Evolutionary conservation across 176 grass and related monocot species (phyloP).

Genomic region (Oryza meyeriana): DNA sequence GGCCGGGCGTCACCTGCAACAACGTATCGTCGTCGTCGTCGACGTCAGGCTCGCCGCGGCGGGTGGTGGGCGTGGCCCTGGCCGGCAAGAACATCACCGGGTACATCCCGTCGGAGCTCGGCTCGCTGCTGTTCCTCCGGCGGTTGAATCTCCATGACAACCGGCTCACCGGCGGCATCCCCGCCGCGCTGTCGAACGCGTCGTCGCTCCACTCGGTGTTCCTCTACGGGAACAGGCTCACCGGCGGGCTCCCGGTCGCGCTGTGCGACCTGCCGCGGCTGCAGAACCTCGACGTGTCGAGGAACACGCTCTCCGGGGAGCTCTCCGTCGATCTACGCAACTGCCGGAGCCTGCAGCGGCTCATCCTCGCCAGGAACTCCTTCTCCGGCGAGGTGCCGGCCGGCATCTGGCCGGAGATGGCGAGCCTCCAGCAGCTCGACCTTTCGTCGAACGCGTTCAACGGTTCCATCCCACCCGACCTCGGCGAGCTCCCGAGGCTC

Average conservation of each 20-base stretch:
- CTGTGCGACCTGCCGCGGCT: slow-evolving; percentile 68
- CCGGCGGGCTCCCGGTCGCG: slow-evolving; percentile 48
- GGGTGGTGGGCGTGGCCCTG: slow-evolving; percentile 69
- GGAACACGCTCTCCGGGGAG: slow-evolving; percentile 54
- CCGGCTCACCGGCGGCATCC: slow-evolving; percentile 53
- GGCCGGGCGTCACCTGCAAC: slow-evolving; percentile 71
- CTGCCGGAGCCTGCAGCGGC: slow-evolving; percentile 65
- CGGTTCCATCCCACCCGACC: slow-evolving; percentile 66
- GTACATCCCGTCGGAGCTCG: slow-evolving; percentile 79
- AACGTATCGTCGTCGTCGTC: slow-evolving; percentile 47
- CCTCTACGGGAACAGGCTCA: slow-evolving; percentile 72
- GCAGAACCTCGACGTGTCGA: slow-evolving; percentile 81
- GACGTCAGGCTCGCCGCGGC: neutral
- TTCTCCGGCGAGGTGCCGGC: slow-evolving; percentile 59
- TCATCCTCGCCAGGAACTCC: slow-evolving; percentile 51
- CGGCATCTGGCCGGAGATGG: slow-evolving; percentile 74
- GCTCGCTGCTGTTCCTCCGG: slow-evolving; percentile 80
- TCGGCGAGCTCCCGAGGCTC: slow-evolving; percentile 63
- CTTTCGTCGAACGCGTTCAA: slow-evolving; percentile 75
- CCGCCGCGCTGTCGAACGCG: slow-evolving; percentile 61
- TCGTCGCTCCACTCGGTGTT: slow-evolving; percentile 86
- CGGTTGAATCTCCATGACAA: slow-evolving; percentile 86
- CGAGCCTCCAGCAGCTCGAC: slow-evolving; percentile 63
- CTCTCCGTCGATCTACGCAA: slow-evolving; percentile 55
- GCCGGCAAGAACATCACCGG: slow-evolving; percentile 85